These are phyloP conservation scores for Vararia minispora DNA, from an alignment of 768 basidiomycete genomes.

Conservation along the genomic window DNA sequence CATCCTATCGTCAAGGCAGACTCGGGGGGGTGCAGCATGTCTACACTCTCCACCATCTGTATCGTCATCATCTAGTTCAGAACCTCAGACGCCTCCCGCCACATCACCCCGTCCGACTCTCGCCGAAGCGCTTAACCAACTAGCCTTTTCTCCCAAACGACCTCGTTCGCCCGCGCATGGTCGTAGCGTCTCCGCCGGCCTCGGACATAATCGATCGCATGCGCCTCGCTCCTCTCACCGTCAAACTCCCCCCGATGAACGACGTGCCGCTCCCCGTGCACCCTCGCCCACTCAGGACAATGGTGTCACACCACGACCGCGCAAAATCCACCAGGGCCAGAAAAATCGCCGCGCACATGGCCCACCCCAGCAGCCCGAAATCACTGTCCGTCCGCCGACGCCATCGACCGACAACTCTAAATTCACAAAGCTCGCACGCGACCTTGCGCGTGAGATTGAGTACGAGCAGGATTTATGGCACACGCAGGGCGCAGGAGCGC, in stretches of 20 bases:
- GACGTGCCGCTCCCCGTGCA: no score
- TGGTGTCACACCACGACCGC: slow-evolving; percentile 10
- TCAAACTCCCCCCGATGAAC: no score
- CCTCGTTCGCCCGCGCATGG: slow-evolving; percentile 34
- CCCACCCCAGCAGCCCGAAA: slow-evolving; percentile 28
- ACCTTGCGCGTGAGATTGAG: slow-evolving; percentile 44
- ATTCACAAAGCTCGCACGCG: slow-evolving; percentile 50
- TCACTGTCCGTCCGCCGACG: slow-evolving; percentile 48
- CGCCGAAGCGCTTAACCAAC: slow-evolving; percentile 57
- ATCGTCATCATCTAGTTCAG: slow-evolving; percentile 35
- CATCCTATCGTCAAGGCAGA: slow-evolving; percentile 44
- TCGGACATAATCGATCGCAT: slow-evolving; percentile 3
- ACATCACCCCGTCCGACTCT: slow-evolving; percentile 46
- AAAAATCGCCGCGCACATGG: no score
- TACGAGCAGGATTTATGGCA: slow-evolving; percentile 22
- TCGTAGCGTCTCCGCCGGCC: slow-evolving; percentile 2
- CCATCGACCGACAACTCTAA: slow-evolving; percentile 43
- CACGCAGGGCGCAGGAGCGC: slow-evolving; percentile 3
- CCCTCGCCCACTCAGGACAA: slow-evolving; percentile 1
- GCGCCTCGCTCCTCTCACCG: neutral
- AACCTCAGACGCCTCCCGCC: slow-evolving; percentile 30
- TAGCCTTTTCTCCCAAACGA: slow-evolving; percentile 68
- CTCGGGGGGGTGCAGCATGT: slow-evolving; percentile 27
- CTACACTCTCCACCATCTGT: slow-evolving; percentile 37
- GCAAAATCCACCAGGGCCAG: slow-evolving; percentile 7